Conservation (phyloP, 176 grass and related monocot genomes). For the Rhynchospora breviuscula region DNA sequence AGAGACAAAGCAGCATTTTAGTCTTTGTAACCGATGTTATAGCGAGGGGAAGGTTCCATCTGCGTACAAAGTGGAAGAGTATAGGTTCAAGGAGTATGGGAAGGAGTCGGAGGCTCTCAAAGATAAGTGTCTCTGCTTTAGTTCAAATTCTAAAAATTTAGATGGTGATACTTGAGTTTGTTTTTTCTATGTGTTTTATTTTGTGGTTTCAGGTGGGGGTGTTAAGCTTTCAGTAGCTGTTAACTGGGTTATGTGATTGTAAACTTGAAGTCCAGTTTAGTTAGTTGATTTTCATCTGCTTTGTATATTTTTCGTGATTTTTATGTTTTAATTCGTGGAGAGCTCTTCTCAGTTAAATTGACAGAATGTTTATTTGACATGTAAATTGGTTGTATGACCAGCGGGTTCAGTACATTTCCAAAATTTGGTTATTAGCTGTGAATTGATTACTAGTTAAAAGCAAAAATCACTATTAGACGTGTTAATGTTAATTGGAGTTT, state of each 20-base stretch:
- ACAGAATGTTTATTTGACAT: neutral
- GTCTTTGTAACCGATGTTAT: constrained; percentile 86
- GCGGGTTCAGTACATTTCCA: neutral
- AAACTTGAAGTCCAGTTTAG: constrained; percentile 23
- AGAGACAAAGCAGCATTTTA: constrained; percentile 80
- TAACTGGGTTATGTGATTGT: constrained; percentile 16
- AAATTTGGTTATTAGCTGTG: neutral
- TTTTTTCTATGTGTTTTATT: neutral
- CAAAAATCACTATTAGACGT: neutral
- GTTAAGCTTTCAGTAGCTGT: constrained; percentile 12
- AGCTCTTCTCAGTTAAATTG: neutral
- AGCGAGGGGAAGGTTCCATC: constrained; percentile 97
- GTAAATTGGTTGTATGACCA: neutral
- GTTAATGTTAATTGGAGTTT: too few relatives aligned
- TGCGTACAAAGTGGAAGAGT: constrained; percentile 75
- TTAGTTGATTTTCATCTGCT: constrained; percentile 10
- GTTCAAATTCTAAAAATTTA: constrained; percentile 50
- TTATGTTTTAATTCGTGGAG: neutral
- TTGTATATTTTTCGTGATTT: neutral
- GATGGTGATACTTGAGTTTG: constrained; percentile 59
- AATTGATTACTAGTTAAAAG: neutral
- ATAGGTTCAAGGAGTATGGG: constrained; percentile 90
- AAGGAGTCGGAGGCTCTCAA: constrained; percentile 64
- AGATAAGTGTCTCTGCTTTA: constrained; percentile 87
- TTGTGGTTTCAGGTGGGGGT: neutral